A percentile compares a stretch with the other conserved stretches of the same genome.
phyloP scores from a whole-genome alignment of 176 grass and related monocot species.

The Dendrocalamus sinicus region DNA sequence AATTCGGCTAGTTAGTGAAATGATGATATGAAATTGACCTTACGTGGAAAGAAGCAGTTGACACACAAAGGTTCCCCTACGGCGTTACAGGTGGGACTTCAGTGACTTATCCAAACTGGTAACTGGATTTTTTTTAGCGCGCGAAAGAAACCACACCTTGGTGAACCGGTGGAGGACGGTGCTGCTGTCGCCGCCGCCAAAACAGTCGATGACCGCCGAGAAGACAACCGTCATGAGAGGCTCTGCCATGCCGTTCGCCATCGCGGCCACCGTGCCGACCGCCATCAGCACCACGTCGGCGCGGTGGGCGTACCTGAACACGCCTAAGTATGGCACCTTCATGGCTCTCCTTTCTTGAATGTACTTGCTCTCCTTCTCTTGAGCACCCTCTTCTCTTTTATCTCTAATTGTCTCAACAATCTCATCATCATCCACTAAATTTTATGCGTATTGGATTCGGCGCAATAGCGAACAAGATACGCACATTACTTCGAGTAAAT shows the following conservation, averaged over 20 bases:
- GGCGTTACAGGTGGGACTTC: background rate
- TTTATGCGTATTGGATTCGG: background rate
- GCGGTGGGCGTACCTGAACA: slow-evolving; percentile 59
- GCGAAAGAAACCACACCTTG: slow-evolving; percentile 43
- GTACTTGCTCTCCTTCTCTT: background rate
- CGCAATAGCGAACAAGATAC: no score
- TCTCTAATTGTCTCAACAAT: background rate
- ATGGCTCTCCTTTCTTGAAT: background rate
- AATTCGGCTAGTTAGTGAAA: no score
- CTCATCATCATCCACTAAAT: background rate
- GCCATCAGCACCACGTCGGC: slow-evolving; percentile 50
- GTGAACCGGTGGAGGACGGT: slow-evolving; percentile 50
- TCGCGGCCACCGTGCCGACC: slow-evolving; percentile 53
- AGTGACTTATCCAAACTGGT: background rate
- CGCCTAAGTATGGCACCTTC: slow-evolving; percentile 43
- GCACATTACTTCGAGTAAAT: background rate
- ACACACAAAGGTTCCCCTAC: background rate
- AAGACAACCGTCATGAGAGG: slow-evolving; percentile 68
- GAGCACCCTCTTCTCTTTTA: background rate
- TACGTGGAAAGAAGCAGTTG: background rate
- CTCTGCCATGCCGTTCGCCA: slow-evolving; percentile 61
- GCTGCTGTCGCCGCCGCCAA: slow-evolving; percentile 40
- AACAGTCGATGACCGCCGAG: slow-evolving; percentile 49
- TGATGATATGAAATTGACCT: no score
- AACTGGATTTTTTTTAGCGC: background rate